Evolutionary conservation across 805 yeast genomes (phyloP), one percentile per base, ranked within the genome.

Genomic region (Zygotorulaspora danielsina): DNA sequence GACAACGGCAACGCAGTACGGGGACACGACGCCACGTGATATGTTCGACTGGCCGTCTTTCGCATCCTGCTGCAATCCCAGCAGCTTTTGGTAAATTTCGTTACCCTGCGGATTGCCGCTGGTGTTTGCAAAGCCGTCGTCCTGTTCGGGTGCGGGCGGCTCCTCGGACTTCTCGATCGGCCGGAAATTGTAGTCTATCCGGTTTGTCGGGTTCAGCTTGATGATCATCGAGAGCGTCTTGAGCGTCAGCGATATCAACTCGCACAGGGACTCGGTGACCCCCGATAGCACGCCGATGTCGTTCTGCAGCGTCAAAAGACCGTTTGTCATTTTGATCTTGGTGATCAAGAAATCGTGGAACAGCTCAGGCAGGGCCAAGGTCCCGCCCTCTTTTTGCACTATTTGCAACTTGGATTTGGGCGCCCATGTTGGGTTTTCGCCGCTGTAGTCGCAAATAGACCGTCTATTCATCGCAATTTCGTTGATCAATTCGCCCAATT

Each of bases 181-280:
- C 30, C 50, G 43, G 37, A 36, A 44, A 22, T 50, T 50, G 27
- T 46, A 52, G 28, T 59, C 63, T 21, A 61, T 54, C 36, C 57
- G 49, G 36, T 61, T 61, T 2, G 58, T 58, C 1, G 62, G 59
- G 32, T 61, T 61, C 16, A 51, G 34, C 34, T 53, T 51, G 52
- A 57, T 50, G 9, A 49, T 43, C 19, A 53, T 26, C 3, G 57
- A 53, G 20, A 61, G 47, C 7, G 54, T 42, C 19, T 49, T 46
- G 19, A 56, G 45, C 28, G 51, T 55, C 19, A 45, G 38, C 3
- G 57, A 44, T 16, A 57, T 54, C 29, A 61, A 29, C 2, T 32
- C 27, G 19, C 61, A 53, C 19, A 59, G 30, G 9, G 37, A 45
- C 10, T 48, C 44, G 8, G 57, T 40, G 11, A 58, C 36, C 10